phyloP scores from a whole-genome alignment of 495 filamentous ascomycete genomes.

The Tetracladium marchalianum region DNA sequence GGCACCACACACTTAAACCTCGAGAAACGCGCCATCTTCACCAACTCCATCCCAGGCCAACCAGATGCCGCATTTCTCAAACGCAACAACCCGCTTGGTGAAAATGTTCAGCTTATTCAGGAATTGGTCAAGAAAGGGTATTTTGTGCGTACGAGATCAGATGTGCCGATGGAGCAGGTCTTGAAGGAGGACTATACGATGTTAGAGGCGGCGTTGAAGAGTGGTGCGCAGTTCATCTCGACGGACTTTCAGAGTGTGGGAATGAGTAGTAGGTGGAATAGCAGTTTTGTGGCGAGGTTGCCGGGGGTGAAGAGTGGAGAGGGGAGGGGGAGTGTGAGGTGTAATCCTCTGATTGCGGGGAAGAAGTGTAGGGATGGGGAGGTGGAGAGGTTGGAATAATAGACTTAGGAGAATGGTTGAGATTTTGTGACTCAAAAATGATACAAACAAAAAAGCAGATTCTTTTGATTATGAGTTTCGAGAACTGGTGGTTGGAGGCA shows the following conservation, averaged over 20 bases:
- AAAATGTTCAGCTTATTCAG: conserved; percentile 18
- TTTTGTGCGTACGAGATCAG: conserved; percentile 22
- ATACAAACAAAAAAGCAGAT: no score
- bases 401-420: no score
- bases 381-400: conserved; percentile 6
- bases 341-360: conserved; percentile 9
- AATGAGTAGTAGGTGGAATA: conserved; percentile 10
- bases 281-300: conserved; percentile 14
- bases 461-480: no score
- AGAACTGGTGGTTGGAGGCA: no score
- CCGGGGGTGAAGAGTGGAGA: neutral
- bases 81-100: conserved; percentile 18
- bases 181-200: conserved; percentile 10
- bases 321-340: conserved; percentile 8
- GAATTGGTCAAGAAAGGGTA: conserved; percentile 21
- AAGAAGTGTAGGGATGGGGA: neutral
- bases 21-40: conserved; percentile 22
- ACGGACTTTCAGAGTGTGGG: conserved; percentile 15
- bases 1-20: conserved; percentile 14
- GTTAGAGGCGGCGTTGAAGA: conserved; percentile 10
- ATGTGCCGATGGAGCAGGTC: conserved; percentile 20
- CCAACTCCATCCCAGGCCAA: conserved; percentile 19
- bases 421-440: no score
- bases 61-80: conserved; percentile 22
- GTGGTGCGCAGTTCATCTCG: conserved; percentile 16